Evolutionary conservation across 805 yeast species (phyloP), one percentile per base, ranked within the genome.

Genomic region (Lachancea cidri): DNA sequence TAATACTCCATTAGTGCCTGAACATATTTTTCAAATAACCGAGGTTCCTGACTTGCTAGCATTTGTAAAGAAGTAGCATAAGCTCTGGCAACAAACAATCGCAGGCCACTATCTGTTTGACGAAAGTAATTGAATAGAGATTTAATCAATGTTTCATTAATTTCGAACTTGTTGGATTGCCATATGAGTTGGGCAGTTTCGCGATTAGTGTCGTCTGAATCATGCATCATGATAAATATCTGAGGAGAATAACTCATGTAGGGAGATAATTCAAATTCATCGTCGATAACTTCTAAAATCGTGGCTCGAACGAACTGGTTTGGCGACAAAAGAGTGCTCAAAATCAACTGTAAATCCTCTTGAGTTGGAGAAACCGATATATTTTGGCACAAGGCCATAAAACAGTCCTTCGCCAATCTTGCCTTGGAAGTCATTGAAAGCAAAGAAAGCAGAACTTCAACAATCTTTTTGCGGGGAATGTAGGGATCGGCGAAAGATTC

Each of bases 391-490:
- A 93, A 59, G 0, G 93, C 73, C 38, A 81, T 67, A 59, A 93
- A 75, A 55, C 94, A 84, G 45, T 88, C 97, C 57, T 86, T 86
- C 9, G 93, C 82, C 38, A 79, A 64, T 50, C 88, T 87, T 11
- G 91, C 83, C 53, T 83, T 86, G 0, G 88, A 68, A 9, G 96
- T 86, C 38, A 85, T 66, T 17, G 76, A 70, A 74, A 93, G 71
- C 46, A 89, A 68, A 1, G 79, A 71, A 9, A 89, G 63, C 35
- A 93, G 64, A 4, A 80, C 79, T 7, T 64, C 64, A 43, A 91
- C 64, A 29, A 87, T 75, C 4, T 76, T 72, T 4, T 70, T 65
- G 56, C 97, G 76, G 15, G 95, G 94, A 42, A 86, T 77, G 1
- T 76, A 60, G 0, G 71, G 70, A 54, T 82, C 81, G 49, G 74